phyloP scores from a whole-genome alignment of 768 basidiomycete species.

The Suillus alpinus region DNA sequence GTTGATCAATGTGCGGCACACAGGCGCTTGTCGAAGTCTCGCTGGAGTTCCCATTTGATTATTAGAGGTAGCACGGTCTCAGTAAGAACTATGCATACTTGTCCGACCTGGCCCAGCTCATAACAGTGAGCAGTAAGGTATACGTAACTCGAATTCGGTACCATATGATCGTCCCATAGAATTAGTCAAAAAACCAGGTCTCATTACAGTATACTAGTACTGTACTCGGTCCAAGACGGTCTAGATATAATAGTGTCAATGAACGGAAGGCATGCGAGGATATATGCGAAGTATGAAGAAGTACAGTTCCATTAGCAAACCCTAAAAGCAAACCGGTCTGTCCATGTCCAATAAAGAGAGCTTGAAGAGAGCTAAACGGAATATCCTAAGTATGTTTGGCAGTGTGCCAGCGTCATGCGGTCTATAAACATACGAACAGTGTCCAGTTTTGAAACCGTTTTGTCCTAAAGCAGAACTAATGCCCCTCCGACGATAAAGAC shows the following conservation, averaged over 20 bases:
- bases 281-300: constrained; percentile 19
- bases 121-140: background rate
- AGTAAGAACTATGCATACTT: background rate
- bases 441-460: background rate
- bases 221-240: background rate
- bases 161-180: background rate
- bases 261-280: constrained; percentile 19
- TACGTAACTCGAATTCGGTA: background rate
- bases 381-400: background rate
- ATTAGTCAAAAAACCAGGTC: background rate
- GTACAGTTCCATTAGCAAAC: constrained; percentile 18
- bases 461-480: constrained; percentile 41
- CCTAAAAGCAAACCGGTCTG: constrained; percentile 7
- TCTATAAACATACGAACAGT: background rate
- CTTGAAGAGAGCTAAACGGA: background rate
- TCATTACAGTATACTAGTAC: background rate
- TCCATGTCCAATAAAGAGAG: constrained; percentile 11
- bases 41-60: background rate
- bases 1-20: too few relatives aligned
- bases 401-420: background rate
- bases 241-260: constrained; percentile 17
- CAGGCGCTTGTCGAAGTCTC: background rate
- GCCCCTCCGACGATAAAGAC: constrained; percentile 49
- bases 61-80: background rate
- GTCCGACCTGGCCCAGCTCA: background rate